phyloP scores from a whole-genome alignment of 495 filamentous ascomycete genomes.

The Hypomontagnella submonticulosa region DNA sequence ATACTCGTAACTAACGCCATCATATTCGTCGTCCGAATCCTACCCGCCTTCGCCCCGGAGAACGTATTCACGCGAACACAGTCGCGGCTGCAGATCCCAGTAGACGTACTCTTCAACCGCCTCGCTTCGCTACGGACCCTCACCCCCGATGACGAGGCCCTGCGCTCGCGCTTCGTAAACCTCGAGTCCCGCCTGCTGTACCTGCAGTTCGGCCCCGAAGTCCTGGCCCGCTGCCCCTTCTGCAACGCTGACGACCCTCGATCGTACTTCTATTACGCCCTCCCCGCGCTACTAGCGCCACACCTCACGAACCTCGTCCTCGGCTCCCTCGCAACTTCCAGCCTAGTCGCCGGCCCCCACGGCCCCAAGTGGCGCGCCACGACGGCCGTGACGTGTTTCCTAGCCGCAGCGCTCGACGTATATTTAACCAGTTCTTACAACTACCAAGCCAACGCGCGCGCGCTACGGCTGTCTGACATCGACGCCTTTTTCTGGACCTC shows the following conservation, averaged over 20 bases:
- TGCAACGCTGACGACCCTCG: constrained; percentile 78
- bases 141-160: constrained; percentile 68
- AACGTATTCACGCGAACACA: constrained; percentile 84
- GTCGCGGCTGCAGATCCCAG: constrained; percentile 84
- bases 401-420: constrained; percentile 70
- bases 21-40: constrained; percentile 68
- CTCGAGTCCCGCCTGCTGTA: constrained; percentile 81
- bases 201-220: constrained; percentile 79
- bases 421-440: constrained; percentile 70
- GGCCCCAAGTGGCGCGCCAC: constrained; percentile 74
- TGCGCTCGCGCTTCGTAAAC: constrained; percentile 74
- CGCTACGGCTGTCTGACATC: constrained; percentile 66
- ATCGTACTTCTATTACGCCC: constrained; percentile 82
- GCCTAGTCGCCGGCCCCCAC: constrained; percentile 62
- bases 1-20: constrained; percentile 68
- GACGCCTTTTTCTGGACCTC: constrained; percentile 76
- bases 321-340: constrained; percentile 70
- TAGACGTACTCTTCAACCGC: constrained; percentile 85
- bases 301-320: constrained; percentile 80
- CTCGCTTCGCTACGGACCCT: constrained; percentile 73
- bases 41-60: constrained; percentile 76
- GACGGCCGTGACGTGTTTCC: constrained; percentile 71
- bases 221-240: constrained; percentile 79
- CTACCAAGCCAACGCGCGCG: constrained; percentile 66
- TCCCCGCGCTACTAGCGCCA: constrained; percentile 77